A percentile compares a stretch with the other conserved stretches of the same genome.
These are phyloP conservation scores for Sordariomycetes sp. DNA, from an alignment of 2,329 filamentous ascomycete genomes.

Conservation along the genomic window DNA sequence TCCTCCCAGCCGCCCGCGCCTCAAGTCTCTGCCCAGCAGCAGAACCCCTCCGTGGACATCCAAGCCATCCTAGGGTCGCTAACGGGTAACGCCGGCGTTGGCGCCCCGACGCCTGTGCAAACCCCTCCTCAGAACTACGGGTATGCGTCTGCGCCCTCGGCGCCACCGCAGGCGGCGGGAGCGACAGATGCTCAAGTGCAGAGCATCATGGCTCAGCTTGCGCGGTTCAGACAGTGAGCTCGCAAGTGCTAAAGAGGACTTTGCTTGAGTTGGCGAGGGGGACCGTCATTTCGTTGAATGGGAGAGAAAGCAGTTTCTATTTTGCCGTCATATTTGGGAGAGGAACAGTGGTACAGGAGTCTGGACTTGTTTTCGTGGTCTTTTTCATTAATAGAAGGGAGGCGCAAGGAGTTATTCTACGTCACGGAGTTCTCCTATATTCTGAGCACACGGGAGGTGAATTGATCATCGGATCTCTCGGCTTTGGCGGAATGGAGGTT, in stretches of 20 bases:
- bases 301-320: too few species aligned
- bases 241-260: background rate
- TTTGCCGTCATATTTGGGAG: too few species aligned
- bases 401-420: too few species aligned
- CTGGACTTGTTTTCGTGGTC: too few species aligned
- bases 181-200: slow-evolving; percentile 42
- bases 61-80: slow-evolving; percentile 33
- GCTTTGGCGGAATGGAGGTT: too few species aligned
- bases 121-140: slow-evolving; percentile 19
- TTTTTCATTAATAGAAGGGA: too few species aligned
- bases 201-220: slow-evolving; percentile 65
- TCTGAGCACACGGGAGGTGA: too few species aligned
- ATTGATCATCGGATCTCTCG: too few species aligned
- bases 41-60: slow-evolving; percentile 25
- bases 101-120: slow-evolving; percentile 10
- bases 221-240: slow-evolving; percentile 47
- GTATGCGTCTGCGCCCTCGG: slow-evolving; percentile 10
- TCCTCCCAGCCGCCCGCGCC: slow-evolving; percentile 38
- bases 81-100: slow-evolving; percentile 15
- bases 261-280: too few species aligned
- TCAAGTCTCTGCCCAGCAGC: slow-evolving; percentile 10
- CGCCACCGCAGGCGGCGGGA: background rate
- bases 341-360: too few species aligned
- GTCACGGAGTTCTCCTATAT: too few species aligned
- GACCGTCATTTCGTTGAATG: too few species aligned